Evolutionary conservation across 306 rosid genomes (phyloP).

Genomic region (Ammopiptanthus mongolicus): DNA sequence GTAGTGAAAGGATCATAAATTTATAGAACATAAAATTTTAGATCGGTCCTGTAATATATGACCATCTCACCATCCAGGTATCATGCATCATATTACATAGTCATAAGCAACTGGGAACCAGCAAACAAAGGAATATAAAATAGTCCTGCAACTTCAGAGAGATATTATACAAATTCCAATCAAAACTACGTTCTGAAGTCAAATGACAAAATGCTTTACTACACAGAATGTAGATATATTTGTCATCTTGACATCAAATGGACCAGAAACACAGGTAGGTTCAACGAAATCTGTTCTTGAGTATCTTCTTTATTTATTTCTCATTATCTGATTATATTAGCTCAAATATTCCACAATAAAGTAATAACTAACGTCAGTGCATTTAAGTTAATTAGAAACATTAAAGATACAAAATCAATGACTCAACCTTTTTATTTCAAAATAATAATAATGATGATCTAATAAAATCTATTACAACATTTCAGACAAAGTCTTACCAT

Average conservation of each 20-base stretch:
- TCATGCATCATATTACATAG: not conserved
- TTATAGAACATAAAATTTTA: not conserved
- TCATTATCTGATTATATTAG: not conserved
- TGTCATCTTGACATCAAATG: not conserved
- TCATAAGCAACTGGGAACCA: not conserved
- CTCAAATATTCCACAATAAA: not conserved
- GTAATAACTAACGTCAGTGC: not conserved
- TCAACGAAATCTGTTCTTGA: not conserved
- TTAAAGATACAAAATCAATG: not conserved
- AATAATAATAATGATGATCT: not conserved
- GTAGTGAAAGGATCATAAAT: not conserved
- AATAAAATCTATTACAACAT: constrained; percentile 8
- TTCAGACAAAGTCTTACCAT: not conserved
- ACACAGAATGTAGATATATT: not conserved
- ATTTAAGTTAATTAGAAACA: not conserved
- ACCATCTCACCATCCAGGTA: not conserved
- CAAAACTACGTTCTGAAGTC: not conserved
- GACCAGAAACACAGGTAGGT: not conserved
- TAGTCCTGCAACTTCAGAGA: not conserved
- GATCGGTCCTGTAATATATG: not conserved
- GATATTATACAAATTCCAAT: not conserved
- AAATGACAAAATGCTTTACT: not conserved
- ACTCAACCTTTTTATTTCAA: not conserved
- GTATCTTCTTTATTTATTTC: not conserved
- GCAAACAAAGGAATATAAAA: not conserved